Percentiles rank a stretch among this genome's conserved stretches.
Evolutionary conservation across 208 protist genomes (phyloP).

Genomic region (Porcisia deanei): DNA sequence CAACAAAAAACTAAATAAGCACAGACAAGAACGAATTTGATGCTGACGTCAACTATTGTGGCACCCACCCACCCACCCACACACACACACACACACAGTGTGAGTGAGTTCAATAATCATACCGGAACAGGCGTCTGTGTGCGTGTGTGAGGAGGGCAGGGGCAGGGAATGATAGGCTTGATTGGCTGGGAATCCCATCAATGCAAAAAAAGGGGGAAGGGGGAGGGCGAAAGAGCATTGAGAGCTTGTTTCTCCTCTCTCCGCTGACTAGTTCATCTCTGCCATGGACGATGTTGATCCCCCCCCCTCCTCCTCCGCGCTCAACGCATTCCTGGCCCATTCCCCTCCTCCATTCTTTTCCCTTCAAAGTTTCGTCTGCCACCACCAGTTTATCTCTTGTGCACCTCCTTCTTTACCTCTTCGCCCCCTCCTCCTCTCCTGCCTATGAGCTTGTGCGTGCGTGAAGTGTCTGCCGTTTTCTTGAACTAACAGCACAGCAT

Average conservation of each 20-base stretch:
- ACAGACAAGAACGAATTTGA: not conserved
- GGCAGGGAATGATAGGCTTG: not conserved
- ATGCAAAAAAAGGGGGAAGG: too few relatives aligned
- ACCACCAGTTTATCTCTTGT: not conserved
- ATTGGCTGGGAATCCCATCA: too few relatives aligned
- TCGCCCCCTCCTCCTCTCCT: not conserved
- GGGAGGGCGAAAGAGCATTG: too few relatives aligned
- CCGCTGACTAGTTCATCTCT: not conserved
- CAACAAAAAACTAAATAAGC: not conserved
- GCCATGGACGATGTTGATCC: not conserved
- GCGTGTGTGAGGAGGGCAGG: not conserved
- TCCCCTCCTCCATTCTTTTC: not conserved
- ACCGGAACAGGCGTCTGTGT: too few relatives aligned
- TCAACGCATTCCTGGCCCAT: not conserved
- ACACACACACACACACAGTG: too few relatives aligned
- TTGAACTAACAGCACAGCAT: not conserved
- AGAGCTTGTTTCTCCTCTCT: too few relatives aligned
- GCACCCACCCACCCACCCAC: too few relatives aligned
- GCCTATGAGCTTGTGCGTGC: not conserved
- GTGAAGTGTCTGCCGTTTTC: not conserved
- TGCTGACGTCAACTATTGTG: not conserved
- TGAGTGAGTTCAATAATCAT: not conserved
- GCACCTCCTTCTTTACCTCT: not conserved
- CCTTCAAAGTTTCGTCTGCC: too few relatives aligned
- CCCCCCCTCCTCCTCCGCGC: constrained; percentile 8